phyloP scores from a whole-genome alignment of 176 grass and related monocot species.

The Oryza australiensis region DNA sequence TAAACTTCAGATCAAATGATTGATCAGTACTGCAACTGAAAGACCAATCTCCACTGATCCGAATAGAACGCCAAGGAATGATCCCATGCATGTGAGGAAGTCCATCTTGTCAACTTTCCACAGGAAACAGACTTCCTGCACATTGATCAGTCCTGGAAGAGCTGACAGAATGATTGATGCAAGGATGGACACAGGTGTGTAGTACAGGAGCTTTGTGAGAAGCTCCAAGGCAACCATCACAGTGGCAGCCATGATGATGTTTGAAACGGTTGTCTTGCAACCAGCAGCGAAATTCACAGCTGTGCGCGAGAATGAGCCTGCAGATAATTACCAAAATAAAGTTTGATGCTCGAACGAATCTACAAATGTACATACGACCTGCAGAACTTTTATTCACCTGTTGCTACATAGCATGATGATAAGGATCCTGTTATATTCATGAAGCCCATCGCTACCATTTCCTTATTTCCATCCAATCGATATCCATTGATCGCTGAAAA shows the following conservation, averaged over 20 bases:
- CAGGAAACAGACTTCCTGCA: constrained; percentile 52
- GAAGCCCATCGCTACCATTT: constrained; percentile 56
- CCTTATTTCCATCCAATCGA: constrained; percentile 61
- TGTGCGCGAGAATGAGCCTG: constrained; percentile 63
- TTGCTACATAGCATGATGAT: constrained; percentile 35
- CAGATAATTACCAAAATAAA: background rate
- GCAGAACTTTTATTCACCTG: background rate
- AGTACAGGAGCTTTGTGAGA: constrained; percentile 58
- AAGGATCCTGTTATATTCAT: constrained; percentile 55
- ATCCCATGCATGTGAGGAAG: constrained; percentile 50
- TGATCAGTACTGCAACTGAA: constrained; percentile 36
- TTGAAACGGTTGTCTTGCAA: constrained; percentile 53
- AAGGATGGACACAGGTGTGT: constrained; percentile 58
- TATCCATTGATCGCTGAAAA: constrained; percentile 85
- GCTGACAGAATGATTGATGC: constrained; percentile 69
- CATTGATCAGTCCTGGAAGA: constrained; percentile 58
- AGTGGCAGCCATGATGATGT: constrained; percentile 56
- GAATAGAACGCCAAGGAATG: constrained; percentile 62
- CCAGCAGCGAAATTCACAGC: constrained; percentile 63
- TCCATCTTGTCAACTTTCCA: constrained; percentile 66
- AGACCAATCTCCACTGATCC: constrained; percentile 64
- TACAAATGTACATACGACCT: background rate
- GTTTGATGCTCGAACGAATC: background rate
- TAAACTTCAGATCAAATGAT: background rate
- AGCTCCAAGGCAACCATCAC: constrained; percentile 48